Evolutionary conservation across 164 flowering plant species (phyloP), one percentile per base, ranked within the genome.

Genomic region (Magnolia sinica): DNA sequence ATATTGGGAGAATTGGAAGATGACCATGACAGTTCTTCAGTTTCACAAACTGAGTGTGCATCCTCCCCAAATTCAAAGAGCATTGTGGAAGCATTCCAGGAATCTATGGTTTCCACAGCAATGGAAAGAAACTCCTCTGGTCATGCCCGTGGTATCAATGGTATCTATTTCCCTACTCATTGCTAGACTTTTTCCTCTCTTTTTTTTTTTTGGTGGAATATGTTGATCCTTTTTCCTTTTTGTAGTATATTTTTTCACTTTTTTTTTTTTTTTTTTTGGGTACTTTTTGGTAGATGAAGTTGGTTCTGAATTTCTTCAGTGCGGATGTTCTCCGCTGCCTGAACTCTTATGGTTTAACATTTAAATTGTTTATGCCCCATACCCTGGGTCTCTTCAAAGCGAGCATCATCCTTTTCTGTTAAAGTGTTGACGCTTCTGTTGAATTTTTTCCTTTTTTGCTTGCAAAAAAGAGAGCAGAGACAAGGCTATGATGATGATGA

Each of bases 1-100:
- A 73, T 83, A 72, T 82, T 88, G 27, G 91, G 84, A 81, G 94
- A 87, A 84, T 31, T 50, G 14, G 88, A 85, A 76, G 79, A 81
- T 74, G 78, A 66, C 65, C 79, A 71, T 71, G 86, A 80, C 50
- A 64, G 73, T 76, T 68, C 69, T 68, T 71, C 81, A 73, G 84
- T 77, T 77, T 79, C 80, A 24, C 80, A 79, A 76, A 81, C 68
- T 69, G 88, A 79, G 1, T n/a, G 24, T 71, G 81, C 70, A 50
- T 67, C 27, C 50, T 84, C 86, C 64, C 66, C 78, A 20, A 73
- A 82, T 69, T 79, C 85, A 71, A 81, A 71, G 76, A 68, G 68
- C 78, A 76, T 61, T 29, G 73, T 64, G n/a, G 82, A 86, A 73
- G 91, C 84, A 70, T 37, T 72, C 49, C 79, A 68, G 23, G 88